Base-by-base conservation (phyloP, 306 rosid species). In the Benincasa hispida region DNA sequence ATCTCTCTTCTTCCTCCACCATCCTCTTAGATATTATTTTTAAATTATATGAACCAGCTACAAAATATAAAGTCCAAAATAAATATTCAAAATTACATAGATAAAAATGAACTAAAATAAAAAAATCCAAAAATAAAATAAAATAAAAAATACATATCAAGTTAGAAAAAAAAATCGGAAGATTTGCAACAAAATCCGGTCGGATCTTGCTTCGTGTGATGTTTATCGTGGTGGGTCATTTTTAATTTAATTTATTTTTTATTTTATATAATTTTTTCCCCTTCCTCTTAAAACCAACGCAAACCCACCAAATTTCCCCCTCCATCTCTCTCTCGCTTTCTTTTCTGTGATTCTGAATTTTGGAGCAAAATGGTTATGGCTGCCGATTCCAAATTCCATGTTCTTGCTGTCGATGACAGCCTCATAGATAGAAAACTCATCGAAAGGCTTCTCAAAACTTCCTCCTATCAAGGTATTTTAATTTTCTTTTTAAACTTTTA, bases 161-260 rank as follows among this genome's bases (percentile, higher is more conserved):
- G 79, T 92, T 87, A 45, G 87, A 86, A 85, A 88, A 83, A 78
- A 56, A 25, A 32, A 63, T 79, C 85, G 80, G 81, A 84, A 88
- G 96, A 89, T 92, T 88, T 92, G 86, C 85, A 88, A 79, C 63
- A 88, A 92, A 89, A 92, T 89, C 92, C 84, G 98, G 98, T 92
- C 91, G 98, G 94, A 87, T 92, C 94, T 92, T 90, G 90, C 96
- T 87, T 92, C 87, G 87, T 89, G 86, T 84, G 72, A 63, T 63
- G 72, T 63, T 34, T 8, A 63, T 63, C 72, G 72, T 63, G 72
- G 72, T 63, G 72, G 72, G 72, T 63, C 72, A 2, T 30, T 30
- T 61, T 17, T 53, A 1, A 1, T 19, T 51, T 17, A 1, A 0
- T 17, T 48, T 15, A 0, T 48, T 12, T 5, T 50, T 17, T 5